Evolutionary conservation across 192 early-diverging fungal genomes (phyloP).

Genomic region (Gaertneriomyces semiglobifer): DNA sequence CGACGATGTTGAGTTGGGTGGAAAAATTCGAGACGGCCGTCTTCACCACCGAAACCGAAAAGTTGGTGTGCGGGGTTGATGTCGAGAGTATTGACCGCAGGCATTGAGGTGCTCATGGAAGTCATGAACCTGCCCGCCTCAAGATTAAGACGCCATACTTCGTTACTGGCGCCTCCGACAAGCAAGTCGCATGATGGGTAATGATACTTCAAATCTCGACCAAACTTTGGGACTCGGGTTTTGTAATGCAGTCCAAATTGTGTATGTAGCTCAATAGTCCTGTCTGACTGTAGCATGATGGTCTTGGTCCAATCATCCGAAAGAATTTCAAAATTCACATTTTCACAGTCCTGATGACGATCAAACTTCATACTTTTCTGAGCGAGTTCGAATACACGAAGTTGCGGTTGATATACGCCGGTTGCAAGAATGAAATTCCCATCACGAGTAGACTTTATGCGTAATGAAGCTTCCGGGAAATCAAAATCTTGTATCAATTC

Average conservation of each 20-base stretch:
- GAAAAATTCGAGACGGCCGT: conserved; percentile 93
- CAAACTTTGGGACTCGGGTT: conserved; percentile 93
- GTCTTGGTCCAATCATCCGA: conserved; percentile 98
- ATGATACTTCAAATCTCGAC: conserved; percentile 87
- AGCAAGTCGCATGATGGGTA: conserved; percentile 88
- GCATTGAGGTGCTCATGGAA: conserved; percentile 67
- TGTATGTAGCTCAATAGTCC: conserved; percentile 88
- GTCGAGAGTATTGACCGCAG: conserved; percentile 52
- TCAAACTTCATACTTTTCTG: conserved; percentile 99
- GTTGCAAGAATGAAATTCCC: conserved; percentile 87
- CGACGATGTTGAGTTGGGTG: conserved; percentile 70
- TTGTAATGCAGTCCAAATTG: conserved; percentile 94
- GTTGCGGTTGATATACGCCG: conserved; percentile 96
- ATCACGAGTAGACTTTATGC: conserved; percentile 80
- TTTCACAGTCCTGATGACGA: conserved; percentile 90
- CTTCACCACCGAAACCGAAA: conserved; percentile 82
- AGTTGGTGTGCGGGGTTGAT: conserved; percentile 93
- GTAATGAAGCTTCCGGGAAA: conserved; percentile 89
- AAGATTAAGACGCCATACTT: conserved; percentile 89
- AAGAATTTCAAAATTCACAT: conserved; percentile 73
- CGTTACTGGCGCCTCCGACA: conserved; percentile 70
- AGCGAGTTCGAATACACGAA: conserved; percentile 87
- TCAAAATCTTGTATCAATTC: conserved; percentile 98
- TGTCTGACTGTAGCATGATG: conserved; percentile 86
- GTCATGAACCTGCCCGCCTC: conserved; percentile 90